Evolutionary conservation across 257 asterid genomes (phyloP), one percentile per base, ranked within the genome.

Genomic region (Lithospermum erythrorhizon): DNA sequence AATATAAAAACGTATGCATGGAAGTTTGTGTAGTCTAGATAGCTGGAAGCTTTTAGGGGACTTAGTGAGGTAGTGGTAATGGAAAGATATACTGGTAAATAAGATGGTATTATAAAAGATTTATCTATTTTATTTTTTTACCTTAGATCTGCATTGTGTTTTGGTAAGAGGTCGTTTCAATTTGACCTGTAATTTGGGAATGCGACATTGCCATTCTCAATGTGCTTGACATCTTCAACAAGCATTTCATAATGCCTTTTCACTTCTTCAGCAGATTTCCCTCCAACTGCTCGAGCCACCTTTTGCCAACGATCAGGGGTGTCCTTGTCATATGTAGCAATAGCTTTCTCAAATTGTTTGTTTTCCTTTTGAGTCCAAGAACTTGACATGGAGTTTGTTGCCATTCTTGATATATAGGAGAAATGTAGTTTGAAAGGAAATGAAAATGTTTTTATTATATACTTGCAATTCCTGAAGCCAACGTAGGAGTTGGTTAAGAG

Each of bases 241-340:
- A 87, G 96, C 63, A 75, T 72, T 69, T 78, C 80, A 62, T 87
- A 87, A 73, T 84, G 95, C 30, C 76, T 64, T 75, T 82, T 84
- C 6, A 84, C 94, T 69, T 87, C 90, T 62, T 76, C 95, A 0
- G 73, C 78, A 2, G 87, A 73, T 68, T 87, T 87, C 13, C 94
- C 86, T 6, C 83, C 89, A 0, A 87, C 90, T 0, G 76, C 87
- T 20, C 67, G 72, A 5, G 94, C 94, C 56, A 84, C 65, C 47
- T 82, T 84, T 60, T 79, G 83, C 95, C 95, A 87, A 17, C 85
- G 86, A 61, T 84, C 94, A 0, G 94, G 85, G 4, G 94, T 82
- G 67, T 87, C 94, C 80, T 59, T 77, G 6, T 84, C 95, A 20
- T 77, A 82, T 25, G 59, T 51, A 29, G 90, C 94, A 22, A 87